Evolutionary conservation across 1,139 yeast genomes (phyloP).

Genomic region (Suhomyces bokatorum): DNA sequence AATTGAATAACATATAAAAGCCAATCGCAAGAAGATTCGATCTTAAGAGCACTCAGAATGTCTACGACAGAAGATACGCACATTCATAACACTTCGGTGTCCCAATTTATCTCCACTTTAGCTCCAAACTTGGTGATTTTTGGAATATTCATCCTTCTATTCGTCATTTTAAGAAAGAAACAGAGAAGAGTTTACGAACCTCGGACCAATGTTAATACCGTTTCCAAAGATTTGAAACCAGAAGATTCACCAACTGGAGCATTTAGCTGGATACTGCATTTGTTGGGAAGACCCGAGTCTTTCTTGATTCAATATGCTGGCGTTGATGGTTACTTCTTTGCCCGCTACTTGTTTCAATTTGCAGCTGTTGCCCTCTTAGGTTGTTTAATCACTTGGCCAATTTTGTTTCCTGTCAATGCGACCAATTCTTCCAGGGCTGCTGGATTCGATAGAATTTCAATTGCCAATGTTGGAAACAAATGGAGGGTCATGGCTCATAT

Average conservation of each 20-base stretch:
- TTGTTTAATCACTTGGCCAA: slow-evolving; percentile 67
- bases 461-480: slow-evolving; percentile 59
- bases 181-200: slow-evolving; percentile 81
- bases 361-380: slow-evolving; percentile 61
- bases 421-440: slow-evolving; percentile 59
- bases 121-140: slow-evolving; percentile 51
- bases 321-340: slow-evolving; percentile 83
- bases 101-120: slow-evolving; percentile 42
- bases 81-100: slow-evolving; percentile 30
- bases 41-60: neutral
- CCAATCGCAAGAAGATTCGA: too few species aligned
- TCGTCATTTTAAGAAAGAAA: slow-evolving; percentile 64
- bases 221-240: slow-evolving; percentile 47
- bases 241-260: slow-evolving; percentile 58
- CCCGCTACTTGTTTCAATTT: slow-evolving; percentile 71
- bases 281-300: slow-evolving; percentile 58
- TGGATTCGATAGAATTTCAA: slow-evolving; percentile 62
- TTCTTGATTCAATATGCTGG: slow-evolving; percentile 79
- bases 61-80: neutral
- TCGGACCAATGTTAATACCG: slow-evolving; percentile 50
- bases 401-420: slow-evolving; percentile 84
- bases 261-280: slow-evolving; percentile 54
- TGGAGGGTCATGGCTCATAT: slow-evolving; percentile 72
- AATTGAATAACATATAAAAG: too few species aligned
- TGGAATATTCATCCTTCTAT: slow-evolving; percentile 53